Evolutionary conservation across 1,139 yeast species (phyloP), one percentile per base, ranked within the genome.

Genomic region (Pichia sp.): DNA sequence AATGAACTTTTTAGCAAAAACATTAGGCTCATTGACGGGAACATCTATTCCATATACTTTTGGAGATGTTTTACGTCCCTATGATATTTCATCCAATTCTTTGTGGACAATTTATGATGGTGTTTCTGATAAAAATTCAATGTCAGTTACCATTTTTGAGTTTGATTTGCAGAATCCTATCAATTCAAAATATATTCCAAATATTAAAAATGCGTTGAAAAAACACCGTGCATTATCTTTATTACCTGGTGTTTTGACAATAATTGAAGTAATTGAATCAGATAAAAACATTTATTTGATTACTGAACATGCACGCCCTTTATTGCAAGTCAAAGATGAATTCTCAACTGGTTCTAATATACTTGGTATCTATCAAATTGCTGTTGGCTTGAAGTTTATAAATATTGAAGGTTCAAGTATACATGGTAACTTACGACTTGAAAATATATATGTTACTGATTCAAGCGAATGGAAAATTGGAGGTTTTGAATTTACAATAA

Each of bases 401-500:
- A 82, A 86, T 56, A 72, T 69, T 27, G 85, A 79, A 51, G 87
- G 86, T 26, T 67, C 73, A 28, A 78, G 83, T 32, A 69, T 84
- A 3, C 85, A 86, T 58, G 92, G 90, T 2, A 79, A 81, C 52
- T 59, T 89, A 37, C 73, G 77, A 53, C 58, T 69, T 32, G 73
- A 76, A 39, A 76, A 86, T 0, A 73, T 90, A 0, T 88, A 68
- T 64, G 80, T 87, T 11, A 84, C 77, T 49, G 75, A 73, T 28
- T 63, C 72, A 39, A 95, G 96, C 7, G 95, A 86, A 59, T 87
- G 96, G 94, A 84, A 81, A 51, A 64, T 90, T 30, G 86, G 86
- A 55, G 96, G 96, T 1, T 79, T 89, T 58, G 97, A 90, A 63
- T 65, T 86, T 4, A 72, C 85, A 49, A 74, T 84, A 1, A 78